A percentile compares a stretch with the other conserved stretches of the same genome.
Conservation (phyloP, 352 stramenopile species). For the Phytopythium kandeliae region DNA sequence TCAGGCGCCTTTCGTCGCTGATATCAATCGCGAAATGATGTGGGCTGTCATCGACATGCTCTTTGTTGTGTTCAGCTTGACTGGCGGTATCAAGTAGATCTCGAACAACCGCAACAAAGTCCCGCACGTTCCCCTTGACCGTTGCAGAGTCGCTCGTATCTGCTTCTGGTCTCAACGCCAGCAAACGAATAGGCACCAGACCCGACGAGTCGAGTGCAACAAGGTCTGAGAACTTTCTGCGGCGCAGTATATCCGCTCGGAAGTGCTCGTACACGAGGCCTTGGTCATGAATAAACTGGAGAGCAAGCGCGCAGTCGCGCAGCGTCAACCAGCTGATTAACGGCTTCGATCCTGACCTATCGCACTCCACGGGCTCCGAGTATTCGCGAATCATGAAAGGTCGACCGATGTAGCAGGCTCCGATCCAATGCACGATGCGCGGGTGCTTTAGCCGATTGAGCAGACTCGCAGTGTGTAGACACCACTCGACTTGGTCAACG, state of each 20-base stretch:
- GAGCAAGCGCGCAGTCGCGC: neutral
- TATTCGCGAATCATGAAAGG: neutral
- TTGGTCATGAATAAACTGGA: constrained; percentile 1
- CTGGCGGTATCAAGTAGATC: neutral
- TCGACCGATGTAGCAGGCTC: neutral
- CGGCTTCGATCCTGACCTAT: neutral
- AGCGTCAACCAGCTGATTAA: neutral
- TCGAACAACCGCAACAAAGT: neutral
- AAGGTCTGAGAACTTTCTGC: neutral
- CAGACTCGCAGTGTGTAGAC: neutral
- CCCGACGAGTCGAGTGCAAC: neutral
- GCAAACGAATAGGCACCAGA: neutral
- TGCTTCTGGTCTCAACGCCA: neutral
- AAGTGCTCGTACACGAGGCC: constrained; percentile 13
- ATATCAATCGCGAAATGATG: too few species aligned
- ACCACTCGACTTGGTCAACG: neutral
- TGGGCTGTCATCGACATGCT: neutral
- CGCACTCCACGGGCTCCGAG: neutral
- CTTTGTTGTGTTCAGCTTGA: neutral
- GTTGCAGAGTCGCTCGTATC: neutral
- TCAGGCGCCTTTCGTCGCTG: too few species aligned
- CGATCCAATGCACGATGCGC: neutral
- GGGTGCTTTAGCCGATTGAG: neutral
- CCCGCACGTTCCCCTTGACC: neutral
- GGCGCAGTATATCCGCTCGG: constrained; percentile 4